These are phyloP conservation scores for Fennellomyces sp. DNA, from an alignment of 371 early-diverging fungal species.

Conservation along the genomic window DNA sequence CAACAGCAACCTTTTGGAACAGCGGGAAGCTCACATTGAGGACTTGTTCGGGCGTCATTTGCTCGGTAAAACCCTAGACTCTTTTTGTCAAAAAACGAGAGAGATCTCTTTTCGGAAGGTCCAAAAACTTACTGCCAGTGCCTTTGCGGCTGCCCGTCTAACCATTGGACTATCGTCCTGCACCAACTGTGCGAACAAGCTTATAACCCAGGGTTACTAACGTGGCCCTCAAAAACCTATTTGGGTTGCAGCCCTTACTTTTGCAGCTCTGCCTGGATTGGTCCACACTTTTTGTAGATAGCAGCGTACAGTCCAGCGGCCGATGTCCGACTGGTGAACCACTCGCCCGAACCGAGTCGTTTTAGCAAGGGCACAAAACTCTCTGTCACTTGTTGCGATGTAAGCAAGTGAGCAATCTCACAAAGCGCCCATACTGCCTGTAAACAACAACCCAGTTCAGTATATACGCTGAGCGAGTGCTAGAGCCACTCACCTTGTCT, in stretches of 20 bases:
- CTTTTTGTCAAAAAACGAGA: neutral
- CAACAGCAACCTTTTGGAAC: slow-evolving; percentile 78
- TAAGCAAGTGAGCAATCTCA: slow-evolving; percentile 68
- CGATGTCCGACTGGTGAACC: slow-evolving; percentile 97
- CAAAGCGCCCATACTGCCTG: slow-evolving; percentile 93
- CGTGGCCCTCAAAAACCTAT: too few species aligned
- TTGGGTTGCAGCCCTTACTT: too few species aligned
- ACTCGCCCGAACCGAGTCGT: slow-evolving; percentile 91
- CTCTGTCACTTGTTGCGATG: slow-evolving; percentile 81
- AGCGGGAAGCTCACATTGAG: slow-evolving; percentile 77
- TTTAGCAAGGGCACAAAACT: slow-evolving; percentile 90
- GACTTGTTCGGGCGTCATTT: slow-evolving; percentile 73
- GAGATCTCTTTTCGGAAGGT: neutral
- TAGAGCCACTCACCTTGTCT: too few species aligned
- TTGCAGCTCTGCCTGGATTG: slow-evolving; percentile 85
- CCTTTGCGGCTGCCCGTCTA: slow-evolving; percentile 90
- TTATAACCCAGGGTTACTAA: slow-evolving; percentile 12
- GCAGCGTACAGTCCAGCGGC: slow-evolving; percentile 94
- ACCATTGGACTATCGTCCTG: slow-evolving; percentile 98
- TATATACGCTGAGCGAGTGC: too few species aligned
- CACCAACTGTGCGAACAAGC: slow-evolving; percentile 75
- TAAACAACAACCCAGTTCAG: too few species aligned
- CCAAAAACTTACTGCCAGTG: slow-evolving; percentile 65
- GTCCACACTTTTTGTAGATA: slow-evolving; percentile 73
- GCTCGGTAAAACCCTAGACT: slow-evolving; percentile 67